Evolutionary conservation across 2,329 filamentous ascomycete species (phyloP).

Genomic region (Beauveria australis): DNA sequence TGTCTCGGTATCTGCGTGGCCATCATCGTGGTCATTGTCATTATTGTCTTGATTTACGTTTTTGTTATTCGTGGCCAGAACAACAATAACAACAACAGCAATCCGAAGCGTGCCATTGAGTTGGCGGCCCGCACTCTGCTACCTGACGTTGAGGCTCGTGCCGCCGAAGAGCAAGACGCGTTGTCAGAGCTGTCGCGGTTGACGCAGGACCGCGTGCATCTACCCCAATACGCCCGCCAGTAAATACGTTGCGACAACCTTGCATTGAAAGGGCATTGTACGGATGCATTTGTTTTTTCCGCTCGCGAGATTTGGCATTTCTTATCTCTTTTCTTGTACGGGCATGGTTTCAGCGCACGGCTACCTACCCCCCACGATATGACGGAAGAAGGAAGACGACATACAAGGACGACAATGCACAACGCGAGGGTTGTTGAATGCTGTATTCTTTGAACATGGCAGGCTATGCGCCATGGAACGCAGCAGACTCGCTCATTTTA

Average conservation of each 20-base stretch:
- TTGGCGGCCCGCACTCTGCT: constrained; percentile 11
- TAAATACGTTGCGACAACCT: background rate
- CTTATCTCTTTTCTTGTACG: background rate
- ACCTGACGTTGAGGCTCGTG: background rate
- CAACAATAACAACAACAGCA: constrained; percentile 20
- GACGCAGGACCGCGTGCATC: constrained; percentile 16
- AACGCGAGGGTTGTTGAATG: background rate
- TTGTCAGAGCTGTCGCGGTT: constrained; percentile 13
- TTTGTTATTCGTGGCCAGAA: constrained; percentile 26
- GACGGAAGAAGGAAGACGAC: no score
- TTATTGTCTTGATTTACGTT: constrained; percentile 42
- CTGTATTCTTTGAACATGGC: background rate
- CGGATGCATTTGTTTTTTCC: background rate
- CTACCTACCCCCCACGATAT: background rate
- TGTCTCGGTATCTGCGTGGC: constrained; percentile 66
- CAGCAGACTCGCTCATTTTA: background rate
- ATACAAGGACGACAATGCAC: background rate
- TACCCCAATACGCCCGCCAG: constrained; percentile 18
- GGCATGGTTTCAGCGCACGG: background rate
- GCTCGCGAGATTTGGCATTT: background rate
- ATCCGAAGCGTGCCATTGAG: constrained; percentile 18
- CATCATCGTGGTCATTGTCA: constrained; percentile 44
- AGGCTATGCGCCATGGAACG: background rate
- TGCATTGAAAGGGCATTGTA: background rate
- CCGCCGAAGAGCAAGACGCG: constrained; percentile 12